Evolutionary conservation across 441 rosid species (phyloP).

Genomic region (Aquilaria agallochum): DNA sequence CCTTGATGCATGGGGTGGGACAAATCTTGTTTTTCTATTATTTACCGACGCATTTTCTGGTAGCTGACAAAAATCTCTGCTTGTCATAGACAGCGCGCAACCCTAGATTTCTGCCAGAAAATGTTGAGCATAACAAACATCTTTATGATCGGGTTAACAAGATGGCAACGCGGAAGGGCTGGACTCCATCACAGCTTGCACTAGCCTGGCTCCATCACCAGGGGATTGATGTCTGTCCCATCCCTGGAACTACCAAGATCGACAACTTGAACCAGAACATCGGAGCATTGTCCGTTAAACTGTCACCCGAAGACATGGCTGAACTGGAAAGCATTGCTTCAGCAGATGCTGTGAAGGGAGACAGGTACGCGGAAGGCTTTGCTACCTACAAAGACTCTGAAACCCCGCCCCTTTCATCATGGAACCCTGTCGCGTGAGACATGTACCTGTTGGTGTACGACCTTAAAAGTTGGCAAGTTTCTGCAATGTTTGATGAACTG

Average conservation of each 20-base stretch:
- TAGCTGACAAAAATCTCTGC: background rate
- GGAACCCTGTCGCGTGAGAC: slow-evolving; percentile 22
- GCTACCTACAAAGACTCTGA: slow-evolving; percentile 28
- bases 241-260: slow-evolving; percentile 39
- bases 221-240: slow-evolving; percentile 37
- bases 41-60: background rate
- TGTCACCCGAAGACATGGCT: slow-evolving; percentile 20
- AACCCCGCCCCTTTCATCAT: slow-evolving; percentile 39
- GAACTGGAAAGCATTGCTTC: slow-evolving; percentile 44
- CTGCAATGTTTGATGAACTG: too few relatives aligned
- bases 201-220: slow-evolving; percentile 40
- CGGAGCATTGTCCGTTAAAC: slow-evolving; percentile 22
- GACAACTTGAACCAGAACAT: slow-evolving; percentile 26
- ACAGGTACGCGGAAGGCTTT: slow-evolving; percentile 6
- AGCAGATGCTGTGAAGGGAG: slow-evolving; percentile 40
- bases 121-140: background rate
- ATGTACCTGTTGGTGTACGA: too few relatives aligned
- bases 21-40: background rate
- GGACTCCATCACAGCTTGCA: slow-evolving; percentile 37
- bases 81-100: background rate
- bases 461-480: too few relatives aligned
- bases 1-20: background rate
- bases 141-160: slow-evolving; percentile 12
- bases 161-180: slow-evolving; percentile 23
- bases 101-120: background rate